phyloP scores from a whole-genome alignment of 305 asterid species.

The Fraxinus sp. region DNA sequence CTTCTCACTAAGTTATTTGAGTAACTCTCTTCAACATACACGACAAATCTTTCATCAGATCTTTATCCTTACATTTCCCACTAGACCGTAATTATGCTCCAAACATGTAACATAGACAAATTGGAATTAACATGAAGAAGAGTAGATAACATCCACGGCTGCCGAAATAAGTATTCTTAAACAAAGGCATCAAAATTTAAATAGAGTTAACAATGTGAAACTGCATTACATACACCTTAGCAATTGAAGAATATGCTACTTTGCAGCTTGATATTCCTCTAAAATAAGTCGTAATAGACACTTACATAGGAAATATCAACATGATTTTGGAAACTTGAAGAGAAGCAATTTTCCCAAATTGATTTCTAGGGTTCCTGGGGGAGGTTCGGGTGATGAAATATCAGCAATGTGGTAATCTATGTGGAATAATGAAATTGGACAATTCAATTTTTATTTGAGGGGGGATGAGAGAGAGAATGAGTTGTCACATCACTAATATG shows the following conservation, averaged over 20 bases:
- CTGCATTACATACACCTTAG: neutral
- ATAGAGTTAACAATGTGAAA: neutral
- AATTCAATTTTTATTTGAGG: no score
- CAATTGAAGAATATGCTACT: neutral
- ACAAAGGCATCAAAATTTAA: neutral
- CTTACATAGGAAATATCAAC: neutral
- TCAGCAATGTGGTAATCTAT: no score
- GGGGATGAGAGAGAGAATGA: no score
- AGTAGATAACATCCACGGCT: neutral
- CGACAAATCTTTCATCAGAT: neutral
- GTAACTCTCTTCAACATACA: neutral
- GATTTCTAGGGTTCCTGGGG: neutral
- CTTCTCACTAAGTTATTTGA: neutral
- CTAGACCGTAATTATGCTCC: neutral
- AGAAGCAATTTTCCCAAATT: neutral
- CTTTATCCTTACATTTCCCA: neutral
- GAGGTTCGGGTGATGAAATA: neutral
- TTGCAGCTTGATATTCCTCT: neutral
- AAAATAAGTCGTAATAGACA: neutral
- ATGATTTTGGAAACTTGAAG: neutral
- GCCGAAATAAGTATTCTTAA: neutral
- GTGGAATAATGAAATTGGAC: no score
- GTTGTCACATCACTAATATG: no score
- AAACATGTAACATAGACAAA: neutral
- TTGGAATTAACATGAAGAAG: neutral